Percentiles rank a stretch among this genome's conserved stretches.
These are phyloP conservation scores for Russula sp. DNA, from an alignment of 768 basidiomycete species.

Conservation along the genomic window DNA sequence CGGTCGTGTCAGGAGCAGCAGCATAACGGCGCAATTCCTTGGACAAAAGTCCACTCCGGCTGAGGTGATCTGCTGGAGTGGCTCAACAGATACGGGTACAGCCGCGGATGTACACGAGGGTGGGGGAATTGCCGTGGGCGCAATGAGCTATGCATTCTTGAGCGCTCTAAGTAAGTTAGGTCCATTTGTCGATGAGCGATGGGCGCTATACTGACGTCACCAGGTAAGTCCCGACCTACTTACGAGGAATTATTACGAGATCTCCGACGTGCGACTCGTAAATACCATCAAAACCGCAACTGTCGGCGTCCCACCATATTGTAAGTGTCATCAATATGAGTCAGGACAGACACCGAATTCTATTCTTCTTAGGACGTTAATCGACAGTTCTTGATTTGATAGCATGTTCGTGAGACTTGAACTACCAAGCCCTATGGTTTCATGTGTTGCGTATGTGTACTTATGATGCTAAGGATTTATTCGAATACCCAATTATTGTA, in stretches of 20 bases:
- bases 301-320: conserved; percentile 29
- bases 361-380: conserved; percentile 5
- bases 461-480: conserved; percentile 12
- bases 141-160: conserved; percentile 31
- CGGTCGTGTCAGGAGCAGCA: conserved; percentile 20
- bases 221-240: conserved; percentile 26
- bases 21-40: conserved; percentile 9
- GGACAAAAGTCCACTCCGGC: conserved; percentile 24
- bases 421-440: conserved; percentile 3
- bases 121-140: conserved; percentile 27
- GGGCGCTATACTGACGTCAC: not conserved
- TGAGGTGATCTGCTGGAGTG: conserved; percentile 32
- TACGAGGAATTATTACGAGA: conserved; percentile 27
- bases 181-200: not conserved
- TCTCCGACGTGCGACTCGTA: conserved; percentile 25
- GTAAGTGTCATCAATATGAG: conserved; percentile 17
- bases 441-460: conserved; percentile 14
- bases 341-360: not conserved
- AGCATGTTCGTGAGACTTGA: not conserved
- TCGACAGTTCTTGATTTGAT: conserved; percentile 25
- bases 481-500: not conserved
- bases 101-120: conserved; percentile 14
- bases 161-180: conserved; percentile 23
- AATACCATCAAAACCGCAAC: conserved; percentile 30
- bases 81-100: conserved; percentile 25